These are phyloP conservation scores for Amanita jacksonii DNA, from an alignment of 768 basidiomycete species.

Conservation along the genomic window DNA sequence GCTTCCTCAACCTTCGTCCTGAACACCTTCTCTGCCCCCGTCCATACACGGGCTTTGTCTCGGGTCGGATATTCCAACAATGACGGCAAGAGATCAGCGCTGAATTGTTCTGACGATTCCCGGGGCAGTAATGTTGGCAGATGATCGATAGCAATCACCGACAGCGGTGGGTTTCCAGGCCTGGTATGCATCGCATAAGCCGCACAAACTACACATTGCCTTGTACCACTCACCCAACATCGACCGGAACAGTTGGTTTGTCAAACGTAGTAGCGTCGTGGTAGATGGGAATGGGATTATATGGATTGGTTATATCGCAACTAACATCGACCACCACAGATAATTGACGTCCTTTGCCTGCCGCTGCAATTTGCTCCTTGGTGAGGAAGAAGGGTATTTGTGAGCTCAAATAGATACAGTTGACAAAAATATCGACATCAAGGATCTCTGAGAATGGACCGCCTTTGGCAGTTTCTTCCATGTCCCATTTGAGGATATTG, in stretches of 20 bases:
- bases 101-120: slow-evolving; percentile 97
- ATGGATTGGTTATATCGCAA: slow-evolving; percentile 98
- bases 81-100: slow-evolving; percentile 75
- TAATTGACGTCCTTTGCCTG: slow-evolving; percentile 59
- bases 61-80: slow-evolving; percentile 72
- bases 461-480: slow-evolving; percentile 93
- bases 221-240: slow-evolving; percentile 52
- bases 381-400: slow-evolving; percentile 80
- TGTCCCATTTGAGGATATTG: slow-evolving; percentile 95
- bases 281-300: slow-evolving; percentile 97
- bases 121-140: slow-evolving; percentile 91
- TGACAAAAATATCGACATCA: slow-evolving; percentile 95
- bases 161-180: slow-evolving; percentile 54
- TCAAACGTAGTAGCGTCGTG: slow-evolving; percentile 88
- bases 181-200: slow-evolving; percentile 26
- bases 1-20: slow-evolving; percentile 42
- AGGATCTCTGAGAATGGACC: slow-evolving; percentile 95
- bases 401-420: slow-evolving; percentile 96
- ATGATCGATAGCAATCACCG: slow-evolving; percentile 94
- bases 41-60: slow-evolving; percentile 68
- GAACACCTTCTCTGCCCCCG: slow-evolving; percentile 79
- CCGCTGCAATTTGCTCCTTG: slow-evolving; percentile 56
- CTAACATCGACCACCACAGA: slow-evolving; percentile 92
- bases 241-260: slow-evolving; percentile 82
- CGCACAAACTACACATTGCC: slow-evolving; percentile 5